A percentile compares a stretch with the other conserved stretches of the same genome.
Conservation (phyloP, 164 flowering plant species). For the Saururus chinensis region DNA sequence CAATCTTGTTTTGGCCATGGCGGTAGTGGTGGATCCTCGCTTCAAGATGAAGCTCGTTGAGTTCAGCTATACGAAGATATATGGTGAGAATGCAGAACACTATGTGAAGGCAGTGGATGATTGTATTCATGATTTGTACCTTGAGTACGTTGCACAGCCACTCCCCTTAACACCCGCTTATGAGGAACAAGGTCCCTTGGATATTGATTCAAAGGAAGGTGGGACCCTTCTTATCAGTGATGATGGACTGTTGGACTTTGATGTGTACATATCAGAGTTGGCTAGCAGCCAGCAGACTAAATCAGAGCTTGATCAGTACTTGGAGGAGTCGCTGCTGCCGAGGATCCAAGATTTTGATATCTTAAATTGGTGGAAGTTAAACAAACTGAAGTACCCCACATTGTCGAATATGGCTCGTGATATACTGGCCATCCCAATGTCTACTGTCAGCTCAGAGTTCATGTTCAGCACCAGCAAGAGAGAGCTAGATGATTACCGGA, state of each 20-base stretch:
- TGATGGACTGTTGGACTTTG: constrained; percentile 63
- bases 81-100: constrained; percentile 49
- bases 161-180: constrained; percentile 44
- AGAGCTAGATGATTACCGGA: constrained; percentile 54
- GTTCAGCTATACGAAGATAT: constrained; percentile 67
- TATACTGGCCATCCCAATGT: constrained; percentile 57
- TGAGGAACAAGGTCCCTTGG: constrained; percentile 22
- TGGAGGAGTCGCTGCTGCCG: constrained; percentile 76
- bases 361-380: constrained; percentile 83
- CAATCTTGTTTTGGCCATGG: constrained; percentile 53
- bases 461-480: constrained; percentile 40
- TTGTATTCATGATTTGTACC: constrained; percentile 71
- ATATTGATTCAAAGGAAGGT: constrained; percentile 16
- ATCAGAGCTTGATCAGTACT: constrained; percentile 81
- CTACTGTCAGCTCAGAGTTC: constrained; percentile 36
- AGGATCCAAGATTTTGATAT: constrained; percentile 66
- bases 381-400: constrained; percentile 67
- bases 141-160: constrained; percentile 55
- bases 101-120: constrained; percentile 59
- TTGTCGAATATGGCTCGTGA: constrained; percentile 92
- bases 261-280: constrained; percentile 60
- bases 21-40: constrained; percentile 86
- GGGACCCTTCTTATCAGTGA: constrained; percentile 24
- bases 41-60: constrained; percentile 92
- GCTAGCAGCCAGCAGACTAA: constrained; percentile 40